A percentile compares a stretch with the other conserved stretches of the same genome.
These are phyloP conservation scores for Kokia cookei DNA, from an alignment of 441 rosid species.

Conservation along the genomic window DNA sequence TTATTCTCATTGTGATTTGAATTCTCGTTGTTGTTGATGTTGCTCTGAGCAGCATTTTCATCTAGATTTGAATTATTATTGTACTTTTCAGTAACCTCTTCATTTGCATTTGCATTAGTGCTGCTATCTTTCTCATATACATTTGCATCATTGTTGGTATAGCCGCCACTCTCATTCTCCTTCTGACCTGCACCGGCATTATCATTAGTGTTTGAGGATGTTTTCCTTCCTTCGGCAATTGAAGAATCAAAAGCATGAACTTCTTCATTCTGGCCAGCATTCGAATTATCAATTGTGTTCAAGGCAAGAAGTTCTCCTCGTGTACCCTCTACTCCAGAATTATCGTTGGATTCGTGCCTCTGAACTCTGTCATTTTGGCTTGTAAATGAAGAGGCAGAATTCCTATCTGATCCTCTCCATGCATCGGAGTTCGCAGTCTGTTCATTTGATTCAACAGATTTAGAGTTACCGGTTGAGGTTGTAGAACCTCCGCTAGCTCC, in stretches of 20 bases:
- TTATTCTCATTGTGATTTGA: neutral
- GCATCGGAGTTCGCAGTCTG: slow-evolving; percentile 20
- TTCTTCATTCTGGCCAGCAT: slow-evolving; percentile 35
- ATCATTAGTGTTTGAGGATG: slow-evolving; percentile 13
- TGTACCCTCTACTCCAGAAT: slow-evolving; percentile 23
- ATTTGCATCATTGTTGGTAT: slow-evolving; percentile 3
- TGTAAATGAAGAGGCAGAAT: slow-evolving; percentile 14
- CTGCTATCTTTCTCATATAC: slow-evolving; percentile 7
- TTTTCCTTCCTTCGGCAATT: slow-evolving; percentile 19
- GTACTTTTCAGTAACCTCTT: neutral
- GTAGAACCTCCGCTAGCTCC: slow-evolving; percentile 30
- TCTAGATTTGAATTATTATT: neutral
- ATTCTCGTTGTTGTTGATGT: neutral
- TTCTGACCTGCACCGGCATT: slow-evolving; percentile 14
- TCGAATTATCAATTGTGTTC: slow-evolving; percentile 26
- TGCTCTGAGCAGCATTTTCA: neutral
- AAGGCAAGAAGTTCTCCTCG: slow-evolving; percentile 25
- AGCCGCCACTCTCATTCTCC: slow-evolving; percentile 1
- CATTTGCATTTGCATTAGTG: neutral
- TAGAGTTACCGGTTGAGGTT: slow-evolving; percentile 28
- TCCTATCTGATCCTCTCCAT: slow-evolving; percentile 16
- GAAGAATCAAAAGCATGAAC: slow-evolving; percentile 30
- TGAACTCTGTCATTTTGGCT: slow-evolving; percentile 16
- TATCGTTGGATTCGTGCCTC: slow-evolving; percentile 16
- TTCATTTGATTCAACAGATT: slow-evolving; percentile 21